phyloP scores from a whole-genome alignment of 1,284 basidiomycete species.

The Tilletia indica region DNA sequence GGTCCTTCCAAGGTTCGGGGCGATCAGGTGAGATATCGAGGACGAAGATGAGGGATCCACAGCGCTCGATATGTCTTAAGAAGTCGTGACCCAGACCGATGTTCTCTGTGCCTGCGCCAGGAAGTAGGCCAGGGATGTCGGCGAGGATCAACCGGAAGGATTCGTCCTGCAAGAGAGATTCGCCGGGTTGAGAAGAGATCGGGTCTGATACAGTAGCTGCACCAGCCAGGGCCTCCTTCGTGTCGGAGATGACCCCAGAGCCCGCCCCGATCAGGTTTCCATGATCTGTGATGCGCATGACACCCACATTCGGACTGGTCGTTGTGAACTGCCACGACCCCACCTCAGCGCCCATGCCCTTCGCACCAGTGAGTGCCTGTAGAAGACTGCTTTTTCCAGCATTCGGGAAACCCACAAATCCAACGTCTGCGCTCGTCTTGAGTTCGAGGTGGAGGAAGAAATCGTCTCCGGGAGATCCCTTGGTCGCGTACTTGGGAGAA shows the following conservation, averaged over 20 bases:
- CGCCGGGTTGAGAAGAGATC: background rate
- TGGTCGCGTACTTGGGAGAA: constrained; percentile 58
- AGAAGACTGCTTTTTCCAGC: constrained; percentile 76
- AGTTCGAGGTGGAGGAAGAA: constrained; percentile 85
- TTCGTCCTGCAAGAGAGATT: constrained; percentile 26
- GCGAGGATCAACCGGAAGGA: constrained; percentile 83
- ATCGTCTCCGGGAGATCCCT: constrained; percentile 75
- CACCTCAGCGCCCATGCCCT: constrained; percentile 67
- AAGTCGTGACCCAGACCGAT: constrained; percentile 92
- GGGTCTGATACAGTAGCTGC: background rate
- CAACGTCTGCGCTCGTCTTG: constrained; percentile 89
- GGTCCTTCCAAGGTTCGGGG: constrained; percentile 65
- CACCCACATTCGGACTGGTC: constrained; percentile 90
- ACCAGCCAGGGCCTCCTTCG: constrained; percentile 14
- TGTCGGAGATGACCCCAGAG: constrained; percentile 22
- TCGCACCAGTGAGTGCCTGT: constrained; percentile 81
- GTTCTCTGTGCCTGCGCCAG: constrained; percentile 73
- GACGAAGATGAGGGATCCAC: constrained; percentile 83
- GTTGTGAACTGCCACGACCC: constrained; percentile 93
- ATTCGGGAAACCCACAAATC: constrained; percentile 93
- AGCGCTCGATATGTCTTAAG: constrained; percentile 87
- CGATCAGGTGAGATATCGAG: constrained; percentile 74
- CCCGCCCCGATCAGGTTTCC: constrained; percentile 32
- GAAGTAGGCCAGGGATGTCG: constrained; percentile 93
- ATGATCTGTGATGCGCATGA: constrained; percentile 76